Conservation (phyloP, 768 basidiomycete genomes). For the Calocybe cyanea region DNA sequence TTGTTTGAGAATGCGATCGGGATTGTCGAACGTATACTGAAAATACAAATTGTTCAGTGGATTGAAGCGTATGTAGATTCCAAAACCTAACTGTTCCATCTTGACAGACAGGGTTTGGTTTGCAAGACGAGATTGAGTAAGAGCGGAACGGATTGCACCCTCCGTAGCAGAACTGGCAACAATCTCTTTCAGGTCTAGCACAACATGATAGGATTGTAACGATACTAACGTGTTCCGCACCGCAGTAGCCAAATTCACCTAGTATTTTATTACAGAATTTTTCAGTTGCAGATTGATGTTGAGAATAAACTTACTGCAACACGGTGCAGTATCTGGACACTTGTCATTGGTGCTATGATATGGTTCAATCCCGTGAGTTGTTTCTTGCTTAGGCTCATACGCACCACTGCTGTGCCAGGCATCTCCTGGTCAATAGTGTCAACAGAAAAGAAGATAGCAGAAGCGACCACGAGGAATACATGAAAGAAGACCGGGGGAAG, state of each 20-base stretch:
- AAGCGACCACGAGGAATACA: conserved; percentile 11
- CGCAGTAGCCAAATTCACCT: conserved; percentile 57
- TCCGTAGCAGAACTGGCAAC: conserved; percentile 67
- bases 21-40: no score
- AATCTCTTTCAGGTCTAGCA: conserved; percentile 1
- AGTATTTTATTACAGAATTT: conserved; percentile 3
- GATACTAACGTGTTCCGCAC: conserved; percentile 36
- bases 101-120: conserved; percentile 69
- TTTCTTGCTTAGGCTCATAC: not conserved
- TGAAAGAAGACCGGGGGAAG: conserved; percentile 2
- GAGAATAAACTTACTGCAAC: conserved; percentile 40
- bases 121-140: conserved; percentile 58
- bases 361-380: conserved; percentile 1
- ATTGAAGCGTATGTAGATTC: not conserved
- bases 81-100: conserved; percentile 41
- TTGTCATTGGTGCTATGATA: conserved; percentile 39
- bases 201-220: not conserved
- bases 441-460: conserved; percentile 12
- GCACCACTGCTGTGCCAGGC: conserved; percentile 13
- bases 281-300: conserved; percentile 9
- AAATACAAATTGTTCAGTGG: no score
- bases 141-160: conserved; percentile 85
- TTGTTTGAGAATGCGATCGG: no score
- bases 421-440: conserved; percentile 8
- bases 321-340: conserved; percentile 43